A percentile compares a stretch with the other conserved stretches of the same genome.
phyloP scores from a whole-genome alignment of 2,329 filamentous ascomycete genomes.

The Fusarium bulbicola region DNA sequence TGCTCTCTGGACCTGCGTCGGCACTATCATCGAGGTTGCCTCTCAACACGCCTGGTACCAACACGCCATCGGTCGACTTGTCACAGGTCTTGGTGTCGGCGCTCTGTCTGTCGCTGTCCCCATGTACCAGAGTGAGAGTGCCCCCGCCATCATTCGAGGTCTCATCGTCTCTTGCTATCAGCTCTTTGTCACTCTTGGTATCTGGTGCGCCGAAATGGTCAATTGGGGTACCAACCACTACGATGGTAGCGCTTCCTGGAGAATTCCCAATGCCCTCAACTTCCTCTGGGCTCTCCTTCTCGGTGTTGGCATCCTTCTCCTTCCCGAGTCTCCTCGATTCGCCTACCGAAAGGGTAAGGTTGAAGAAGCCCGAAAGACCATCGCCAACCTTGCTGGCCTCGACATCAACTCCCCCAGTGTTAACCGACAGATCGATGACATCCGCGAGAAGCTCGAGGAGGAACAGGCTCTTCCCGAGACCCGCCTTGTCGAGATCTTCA shows the following conservation, averaged over 20 bases:
- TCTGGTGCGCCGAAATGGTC: conserved; percentile 66
- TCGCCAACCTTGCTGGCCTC: conserved; percentile 57
- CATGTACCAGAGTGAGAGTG: conserved; percentile 75
- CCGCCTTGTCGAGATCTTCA: conserved; percentile 69
- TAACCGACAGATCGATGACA: conserved; percentile 60
- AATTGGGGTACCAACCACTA: conserved; percentile 68
- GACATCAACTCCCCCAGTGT: conserved; percentile 52
- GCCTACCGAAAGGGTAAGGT: conserved; percentile 57
- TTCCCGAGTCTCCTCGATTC: conserved; percentile 65
- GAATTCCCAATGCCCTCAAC: conserved; percentile 67
- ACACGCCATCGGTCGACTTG: conserved; percentile 69
- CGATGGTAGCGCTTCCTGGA: conserved; percentile 63
- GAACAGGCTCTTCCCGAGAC: conserved; percentile 55
- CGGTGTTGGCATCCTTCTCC: conserved; percentile 58
- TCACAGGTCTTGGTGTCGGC: conserved; percentile 74
- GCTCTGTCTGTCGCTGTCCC: conserved; percentile 70
- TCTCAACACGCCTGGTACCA: conserved; percentile 67
- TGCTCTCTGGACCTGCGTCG: conserved; percentile 70
- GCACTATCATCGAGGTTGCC: conserved; percentile 71
- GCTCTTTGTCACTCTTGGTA: conserved; percentile 74
- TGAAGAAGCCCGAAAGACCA: conserved; percentile 59
- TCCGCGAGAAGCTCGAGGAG: conserved; percentile 61
- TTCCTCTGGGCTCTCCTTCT: conserved; percentile 65
- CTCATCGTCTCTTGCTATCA: conserved; percentile 72
- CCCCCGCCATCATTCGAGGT: conserved; percentile 71